Evolutionary conservation across 73 alveolate species (phyloP).

Genomic region (Paramecium primaurelia): DNA sequence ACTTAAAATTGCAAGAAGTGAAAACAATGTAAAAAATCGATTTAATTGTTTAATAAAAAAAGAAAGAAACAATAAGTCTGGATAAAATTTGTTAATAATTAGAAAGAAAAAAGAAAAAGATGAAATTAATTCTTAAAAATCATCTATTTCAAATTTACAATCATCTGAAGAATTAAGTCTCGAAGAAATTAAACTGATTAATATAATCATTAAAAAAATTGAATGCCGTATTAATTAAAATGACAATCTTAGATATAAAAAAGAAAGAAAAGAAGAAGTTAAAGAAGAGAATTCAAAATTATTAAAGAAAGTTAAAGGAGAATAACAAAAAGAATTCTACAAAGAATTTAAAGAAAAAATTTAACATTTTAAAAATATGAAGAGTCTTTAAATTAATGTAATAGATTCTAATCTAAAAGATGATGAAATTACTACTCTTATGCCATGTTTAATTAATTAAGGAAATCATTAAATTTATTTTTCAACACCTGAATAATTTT

Average conservation of each 20-base stretch:
- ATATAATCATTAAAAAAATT: not conserved
- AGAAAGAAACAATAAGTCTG: not conserved
- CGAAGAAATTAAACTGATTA: not conserved
- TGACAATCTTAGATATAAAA: not conserved
- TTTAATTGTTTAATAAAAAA: conserved; percentile 2
- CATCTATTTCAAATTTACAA: not conserved
- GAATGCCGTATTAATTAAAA: not conserved
- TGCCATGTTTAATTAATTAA: not conserved
- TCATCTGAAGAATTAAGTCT: not conserved
- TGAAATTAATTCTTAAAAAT: not conserved
- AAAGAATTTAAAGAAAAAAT: not conserved
- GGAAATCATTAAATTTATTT: not conserved
- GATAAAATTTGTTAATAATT: not conserved
- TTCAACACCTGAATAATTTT: not conserved
- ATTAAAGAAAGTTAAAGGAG: not conserved
- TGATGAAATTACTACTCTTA: not conserved
- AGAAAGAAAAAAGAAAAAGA: not conserved
- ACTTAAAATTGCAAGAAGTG: not conserved
- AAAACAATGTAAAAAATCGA: conserved; percentile 23
- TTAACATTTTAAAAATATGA: not conserved
- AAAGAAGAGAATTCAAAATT: not conserved
- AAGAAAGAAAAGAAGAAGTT: not conserved
- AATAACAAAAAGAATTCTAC: not conserved
- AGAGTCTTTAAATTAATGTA: not conserved
- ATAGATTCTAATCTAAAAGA: not conserved